Base-by-base conservation (phyloP, 2,329 filamentous ascomycete genomes). In the Talaromyces sp. region DNA sequence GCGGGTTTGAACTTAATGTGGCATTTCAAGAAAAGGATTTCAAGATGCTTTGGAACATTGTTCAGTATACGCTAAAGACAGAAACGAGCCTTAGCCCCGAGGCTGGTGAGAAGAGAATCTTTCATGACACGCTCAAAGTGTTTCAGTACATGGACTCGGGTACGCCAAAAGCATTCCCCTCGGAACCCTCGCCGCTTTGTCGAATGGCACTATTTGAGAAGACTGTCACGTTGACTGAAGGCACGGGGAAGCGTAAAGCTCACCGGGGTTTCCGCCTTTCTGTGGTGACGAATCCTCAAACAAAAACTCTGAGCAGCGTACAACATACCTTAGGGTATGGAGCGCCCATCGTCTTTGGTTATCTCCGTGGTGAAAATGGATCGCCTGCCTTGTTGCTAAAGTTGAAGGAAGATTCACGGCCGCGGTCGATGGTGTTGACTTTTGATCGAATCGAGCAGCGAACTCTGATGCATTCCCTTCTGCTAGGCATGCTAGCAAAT, bases 261-360 rank as follows among this genome's bases (percentile, higher is more conserved):
- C 93, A 97, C 75, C 86, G 89, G 49, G 93, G 93, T 0, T 95
- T 90, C 79, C 87, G 93, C 24, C 80, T 97, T 56, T 86, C 90
- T 9, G 84, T 96, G 16, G 86, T 93, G 39, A 96, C 93, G 0
- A 90, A 90, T 9, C 86, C 91, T 2, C 88, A 86, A 67, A 91
- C 88, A 60, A 92, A 93, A 74, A 90, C 90, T 0, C 80, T 96
- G 41, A 93, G 90, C 73, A 90, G 88, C 50, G 85, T 95, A 60
- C 89, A 88, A 66, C 90, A 95, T 73, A 81, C 85, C 14, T 85
- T 93, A 54, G 81, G 85, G 14, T 85, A 88, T 4, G 84, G 85
- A 22, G 79, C 85, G 24, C 91, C 92, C 0, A 83, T 96, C 54
- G 87, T 91, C 56, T 96, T 94, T 73, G 89, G 90, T 13, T 90